Evolutionary conservation across 2,329 filamentous ascomycete species (phyloP), one percentile per base, ranked within the genome.

Genomic region (Colletotrichum falcatum): DNA sequence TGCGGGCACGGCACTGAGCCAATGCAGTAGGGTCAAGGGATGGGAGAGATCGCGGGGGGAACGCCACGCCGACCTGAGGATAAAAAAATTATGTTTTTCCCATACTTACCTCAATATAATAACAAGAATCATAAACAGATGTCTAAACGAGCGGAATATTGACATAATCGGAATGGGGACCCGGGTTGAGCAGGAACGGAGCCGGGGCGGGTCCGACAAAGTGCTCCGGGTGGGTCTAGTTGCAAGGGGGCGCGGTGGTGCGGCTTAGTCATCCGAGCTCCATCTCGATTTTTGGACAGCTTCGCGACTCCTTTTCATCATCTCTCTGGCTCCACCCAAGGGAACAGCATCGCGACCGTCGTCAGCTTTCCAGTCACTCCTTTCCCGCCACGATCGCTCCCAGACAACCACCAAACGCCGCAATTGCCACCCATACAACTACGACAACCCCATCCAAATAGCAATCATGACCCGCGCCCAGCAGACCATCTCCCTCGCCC

Each of bases 401-500:
- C 33, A 12, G n/a, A 2, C 5, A 12, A 18, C 42, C 3, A 44
- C 14, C 7, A 30, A 26, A 44, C n/a, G 2, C 39, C 16, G 8
- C 3, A 8, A 16, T 18, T 1, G 20, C 18, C 11, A 18, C 8
- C 4, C 4, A 42, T 9, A 1, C 8, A 9, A 14, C 23, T n/a
- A 6, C 8, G n/a, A 28, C 37, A 5, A 44, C n/a, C 35, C 35
- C 16, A 30, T 30, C 53, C 23, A n/a, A n/a, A 61, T 26, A 59
- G 70, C 76, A 83, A 91, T 74, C 74, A 98, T 98, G 96, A 97
- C 96, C 75, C 94, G 95, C 83, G 96, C 96, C 28, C 91, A 94
- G 81, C 95, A 98, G 83, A 95, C 94, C 74, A 91, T 98, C 79
- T 97, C 94, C 72, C 87, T 97, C 78, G 91, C 90, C 78, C 90